Conservation (phyloP, 257 asterid species). For the Nicotiana knightiana region DNA sequence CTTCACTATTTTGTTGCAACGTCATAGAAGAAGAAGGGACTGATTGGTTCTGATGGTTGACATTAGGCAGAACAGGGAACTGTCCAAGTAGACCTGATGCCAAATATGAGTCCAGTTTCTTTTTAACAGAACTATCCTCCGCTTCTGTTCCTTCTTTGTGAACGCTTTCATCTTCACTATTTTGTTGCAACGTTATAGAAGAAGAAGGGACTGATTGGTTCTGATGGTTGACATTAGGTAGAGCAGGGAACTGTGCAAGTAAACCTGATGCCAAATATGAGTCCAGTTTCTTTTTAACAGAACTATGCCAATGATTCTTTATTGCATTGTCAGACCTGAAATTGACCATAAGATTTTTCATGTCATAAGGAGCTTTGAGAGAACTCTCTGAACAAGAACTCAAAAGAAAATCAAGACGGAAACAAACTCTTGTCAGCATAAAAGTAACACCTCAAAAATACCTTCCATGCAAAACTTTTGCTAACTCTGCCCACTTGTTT, state of each 20-base stretch:
- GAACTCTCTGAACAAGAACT: not conserved
- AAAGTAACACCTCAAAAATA: slow-evolving; percentile 20
- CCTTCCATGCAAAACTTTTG: slow-evolving; percentile 91
- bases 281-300: slow-evolving; percentile 86
- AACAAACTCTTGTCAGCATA: not conserved
- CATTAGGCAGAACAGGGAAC: slow-evolving; percentile 55
- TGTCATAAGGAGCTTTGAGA: not conserved
- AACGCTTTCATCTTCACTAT: slow-evolving; percentile 61
- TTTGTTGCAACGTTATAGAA: slow-evolving; percentile 62
- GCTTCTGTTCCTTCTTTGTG: slow-evolving; percentile 40
- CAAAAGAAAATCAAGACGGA: not conserved
- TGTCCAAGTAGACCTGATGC: slow-evolving; percentile 87
- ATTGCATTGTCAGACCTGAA: slow-evolving; percentile 87
- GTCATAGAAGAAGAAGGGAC: slow-evolving; percentile 50
- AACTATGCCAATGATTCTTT: slow-evolving; percentile 91
- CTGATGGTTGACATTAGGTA: slow-evolving; percentile 38
- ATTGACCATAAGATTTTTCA: not conserved
- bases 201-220: slow-evolving; percentile 44
- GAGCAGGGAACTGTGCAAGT: slow-evolving; percentile 65
- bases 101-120: slow-evolving; percentile 72
- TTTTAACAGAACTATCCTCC: slow-evolving; percentile 91
- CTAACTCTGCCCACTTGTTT: slow-evolving; percentile 98
- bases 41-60: slow-evolving; percentile 38
- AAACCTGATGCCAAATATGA: slow-evolving; percentile 84
- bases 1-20: slow-evolving; percentile 72